phyloP scores from a whole-genome alignment of 2,329 filamentous ascomycete species.

The Pestalotiopsis sp. region DNA sequence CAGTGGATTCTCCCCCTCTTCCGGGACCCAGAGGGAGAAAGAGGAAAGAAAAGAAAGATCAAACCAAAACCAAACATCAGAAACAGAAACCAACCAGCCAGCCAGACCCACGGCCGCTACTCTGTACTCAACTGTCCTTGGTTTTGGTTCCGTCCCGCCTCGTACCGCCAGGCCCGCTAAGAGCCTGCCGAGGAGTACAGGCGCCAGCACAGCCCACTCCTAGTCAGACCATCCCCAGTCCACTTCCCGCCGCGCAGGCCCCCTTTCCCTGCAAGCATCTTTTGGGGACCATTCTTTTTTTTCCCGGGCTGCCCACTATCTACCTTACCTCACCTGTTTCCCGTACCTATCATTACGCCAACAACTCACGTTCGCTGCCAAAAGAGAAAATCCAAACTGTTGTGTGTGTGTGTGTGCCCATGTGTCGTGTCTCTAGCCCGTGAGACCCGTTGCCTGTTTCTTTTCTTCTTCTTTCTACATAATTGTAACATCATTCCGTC shows the following conservation, averaged over 20 bases:
- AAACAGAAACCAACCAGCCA: background rate
- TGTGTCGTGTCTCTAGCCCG: background rate
- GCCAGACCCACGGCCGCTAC: background rate
- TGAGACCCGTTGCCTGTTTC: background rate
- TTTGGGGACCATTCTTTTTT: background rate
- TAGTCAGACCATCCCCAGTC: constrained; percentile 9
- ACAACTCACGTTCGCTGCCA: background rate
- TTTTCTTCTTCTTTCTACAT: background rate
- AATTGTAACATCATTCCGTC: background rate
- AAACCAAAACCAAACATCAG: background rate
- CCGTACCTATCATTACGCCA: background rate
- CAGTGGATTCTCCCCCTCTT: background rate
- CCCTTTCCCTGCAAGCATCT: background rate
- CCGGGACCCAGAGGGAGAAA: background rate
- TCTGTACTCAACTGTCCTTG: background rate
- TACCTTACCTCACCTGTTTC: background rate
- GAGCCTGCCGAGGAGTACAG: background rate
- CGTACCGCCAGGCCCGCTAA: constrained; percentile 4
- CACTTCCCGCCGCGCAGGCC: background rate
- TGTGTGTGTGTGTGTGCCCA: background rate
- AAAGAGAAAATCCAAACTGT: background rate
- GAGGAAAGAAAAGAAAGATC: background rate
- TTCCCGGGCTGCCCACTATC: background rate
- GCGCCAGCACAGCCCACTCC: constrained; percentile 7
- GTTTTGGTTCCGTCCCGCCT: constrained; percentile 3